Evolutionary conservation across 2,329 filamentous ascomycete genomes (phyloP).

Genomic region (Colletotrichum graminicola): DNA sequence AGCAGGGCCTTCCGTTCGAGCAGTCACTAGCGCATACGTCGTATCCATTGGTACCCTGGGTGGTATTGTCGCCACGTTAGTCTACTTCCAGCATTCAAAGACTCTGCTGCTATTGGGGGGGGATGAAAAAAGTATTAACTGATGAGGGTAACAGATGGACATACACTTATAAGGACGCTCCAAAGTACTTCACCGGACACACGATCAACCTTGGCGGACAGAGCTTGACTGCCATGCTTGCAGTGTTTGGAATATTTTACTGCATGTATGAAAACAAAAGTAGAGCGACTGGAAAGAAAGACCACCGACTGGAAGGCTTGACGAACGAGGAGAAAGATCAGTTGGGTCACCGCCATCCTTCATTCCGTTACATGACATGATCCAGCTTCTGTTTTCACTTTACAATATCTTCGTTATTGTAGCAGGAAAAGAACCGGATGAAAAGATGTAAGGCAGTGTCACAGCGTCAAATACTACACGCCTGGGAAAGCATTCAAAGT

Average conservation of each 20-base stretch:
- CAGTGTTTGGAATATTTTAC: constrained; percentile 63
- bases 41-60: constrained; percentile 67
- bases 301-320: constrained; percentile 60
- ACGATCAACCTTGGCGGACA: constrained; percentile 69
- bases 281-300: constrained; percentile 52
- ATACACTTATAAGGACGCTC: constrained; percentile 61
- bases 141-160: constrained; percentile 58
- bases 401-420: neutral
- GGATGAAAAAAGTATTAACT: neutral
- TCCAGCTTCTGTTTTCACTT: neutral
- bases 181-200: constrained; percentile 62
- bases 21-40: constrained; percentile 67
- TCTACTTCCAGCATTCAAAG: constrained; percentile 11
- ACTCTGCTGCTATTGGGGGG: neutral
- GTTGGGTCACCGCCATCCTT: constrained; percentile 66
- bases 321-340: constrained; percentile 59
- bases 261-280: constrained; percentile 66
- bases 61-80: constrained; percentile 67
- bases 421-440: fast-evolving
- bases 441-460: fast-evolving
- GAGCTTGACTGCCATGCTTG: constrained; percentile 57
- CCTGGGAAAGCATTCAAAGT: no score
- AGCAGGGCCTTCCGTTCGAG: constrained; percentile 66
- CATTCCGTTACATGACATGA: constrained; percentile 67
- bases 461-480: neutral